These are phyloP conservation scores for Aspergillus sergii DNA, from an alignment of 2,329 filamentous ascomycete genomes.

Conservation along the genomic window DNA sequence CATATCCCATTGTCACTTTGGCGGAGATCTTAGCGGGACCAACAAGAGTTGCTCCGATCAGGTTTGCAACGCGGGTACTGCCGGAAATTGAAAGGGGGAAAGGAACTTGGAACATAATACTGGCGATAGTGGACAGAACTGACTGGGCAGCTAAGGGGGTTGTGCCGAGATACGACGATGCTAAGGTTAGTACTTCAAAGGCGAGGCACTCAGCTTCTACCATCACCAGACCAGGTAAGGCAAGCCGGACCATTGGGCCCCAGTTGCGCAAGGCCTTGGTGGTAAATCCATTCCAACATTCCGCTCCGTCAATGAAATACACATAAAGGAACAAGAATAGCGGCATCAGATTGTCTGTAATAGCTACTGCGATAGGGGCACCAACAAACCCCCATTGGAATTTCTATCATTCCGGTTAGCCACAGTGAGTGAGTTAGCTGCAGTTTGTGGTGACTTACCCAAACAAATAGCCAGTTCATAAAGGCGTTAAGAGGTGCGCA, in stretches of 20 bases:
- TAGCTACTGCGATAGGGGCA: conserved; percentile 74
- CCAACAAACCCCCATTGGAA: conserved; percentile 72
- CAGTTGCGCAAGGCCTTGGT: conserved; percentile 71
- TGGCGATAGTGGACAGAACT: conserved; percentile 75
- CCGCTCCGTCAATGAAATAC: conserved; percentile 67
- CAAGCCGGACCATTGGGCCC: conserved; percentile 82
- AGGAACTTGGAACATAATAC: conserved; percentile 85
- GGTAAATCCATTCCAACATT: conserved; percentile 84
- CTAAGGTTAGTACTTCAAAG: conserved; percentile 88
- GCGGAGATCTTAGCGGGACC: conserved; percentile 78
- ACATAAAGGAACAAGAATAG: conserved; percentile 75
- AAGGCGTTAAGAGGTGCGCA: conserved; percentile 80
- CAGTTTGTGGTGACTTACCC: conserved; percentile 52
- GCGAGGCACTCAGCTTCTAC: conserved; percentile 91
- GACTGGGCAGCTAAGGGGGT: conserved; percentile 85
- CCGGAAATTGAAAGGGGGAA: conserved; percentile 89
- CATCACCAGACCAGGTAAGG: conserved; percentile 89
- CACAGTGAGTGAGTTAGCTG: neutral
- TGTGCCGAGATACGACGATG: conserved; percentile 75
- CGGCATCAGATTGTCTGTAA: conserved; percentile 76
- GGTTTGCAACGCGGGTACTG: conserved; percentile 84
- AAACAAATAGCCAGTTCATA: conserved; percentile 81
- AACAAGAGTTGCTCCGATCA: conserved; percentile 84
- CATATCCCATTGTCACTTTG: conserved; percentile 71
- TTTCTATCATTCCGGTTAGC: conserved; percentile 34